Evolutionary conservation across 176 grass and related monocot genomes (phyloP).

Genomic region (Dendrocalamus sinicus): DNA sequence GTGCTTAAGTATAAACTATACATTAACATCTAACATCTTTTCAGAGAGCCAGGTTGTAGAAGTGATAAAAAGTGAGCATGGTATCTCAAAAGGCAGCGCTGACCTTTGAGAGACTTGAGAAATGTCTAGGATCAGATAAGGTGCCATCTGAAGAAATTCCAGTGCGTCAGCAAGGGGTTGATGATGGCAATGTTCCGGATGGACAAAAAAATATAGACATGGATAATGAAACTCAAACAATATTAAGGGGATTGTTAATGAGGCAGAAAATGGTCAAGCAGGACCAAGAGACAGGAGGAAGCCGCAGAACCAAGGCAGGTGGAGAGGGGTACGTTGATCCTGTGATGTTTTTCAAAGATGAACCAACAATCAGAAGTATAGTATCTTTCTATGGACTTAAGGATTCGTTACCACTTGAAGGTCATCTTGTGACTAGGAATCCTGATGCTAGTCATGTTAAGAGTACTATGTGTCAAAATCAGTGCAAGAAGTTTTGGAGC

Average conservation of each 20-base stretch:
- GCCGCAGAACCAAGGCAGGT: conserved; percentile 66
- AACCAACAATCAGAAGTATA: conserved; percentile 74
- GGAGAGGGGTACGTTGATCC: conserved; percentile 97
- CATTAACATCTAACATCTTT: conserved; percentile 10
- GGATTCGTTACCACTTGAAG: conserved; percentile 77
- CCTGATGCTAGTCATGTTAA: conserved; percentile 80
- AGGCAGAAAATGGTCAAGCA: conserved; percentile 57
- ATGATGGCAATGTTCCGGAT: conserved; percentile 43
- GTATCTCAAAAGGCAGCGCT: conserved; percentile 25
- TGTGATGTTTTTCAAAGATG: conserved; percentile 89
- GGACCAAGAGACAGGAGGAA: conserved; percentile 46
- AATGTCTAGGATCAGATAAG: conserved; percentile 37
- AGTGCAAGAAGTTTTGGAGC: conserved; percentile 71
- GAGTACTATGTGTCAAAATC: conserved; percentile 95
- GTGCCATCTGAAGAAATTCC: conserved; percentile 50
- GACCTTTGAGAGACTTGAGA: conserved; percentile 40
- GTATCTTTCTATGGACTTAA: conserved; percentile 80
- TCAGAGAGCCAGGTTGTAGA: conserved; percentile 58
- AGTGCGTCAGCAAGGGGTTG: conserved; percentile 34
- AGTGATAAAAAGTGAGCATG: conserved; percentile 46
- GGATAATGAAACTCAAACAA: conserved; percentile 42
- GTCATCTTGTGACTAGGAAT: conserved; percentile 87
- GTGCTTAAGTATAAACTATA: not conserved
- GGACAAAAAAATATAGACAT: conserved; percentile 44
- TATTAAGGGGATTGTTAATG: conserved; percentile 48